These are phyloP conservation scores for Lagerstroemia speciosa DNA, from an alignment of 345 rosid genomes.

Conservation along the genomic window DNA sequence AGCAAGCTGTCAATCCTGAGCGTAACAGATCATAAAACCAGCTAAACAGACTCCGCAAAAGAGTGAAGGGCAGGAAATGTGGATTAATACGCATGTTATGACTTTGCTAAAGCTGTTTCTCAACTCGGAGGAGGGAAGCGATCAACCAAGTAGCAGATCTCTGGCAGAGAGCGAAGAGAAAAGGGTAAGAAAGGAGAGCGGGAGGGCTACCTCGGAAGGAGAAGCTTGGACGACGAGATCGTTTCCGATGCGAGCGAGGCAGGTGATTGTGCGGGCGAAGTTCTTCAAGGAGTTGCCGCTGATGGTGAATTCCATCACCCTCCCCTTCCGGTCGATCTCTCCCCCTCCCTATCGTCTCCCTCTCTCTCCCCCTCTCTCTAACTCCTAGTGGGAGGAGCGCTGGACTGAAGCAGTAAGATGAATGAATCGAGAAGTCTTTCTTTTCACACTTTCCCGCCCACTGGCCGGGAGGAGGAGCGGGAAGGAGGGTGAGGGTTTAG, in stretches of 20 bases:
- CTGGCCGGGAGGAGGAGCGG: too few species aligned
- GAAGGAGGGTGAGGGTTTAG: too few species aligned
- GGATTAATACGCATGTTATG: neutral
- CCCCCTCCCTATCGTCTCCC: too few species aligned
- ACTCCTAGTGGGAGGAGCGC: too few species aligned
- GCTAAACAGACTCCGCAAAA: neutral
- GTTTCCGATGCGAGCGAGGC: slow-evolving; percentile 74
- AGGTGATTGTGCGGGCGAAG: slow-evolving; percentile 61
- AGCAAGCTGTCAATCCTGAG: neutral
- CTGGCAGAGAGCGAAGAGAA: neutral
- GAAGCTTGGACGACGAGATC: slow-evolving; percentile 81
- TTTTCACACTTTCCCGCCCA: too few species aligned
- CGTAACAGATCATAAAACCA: neutral
- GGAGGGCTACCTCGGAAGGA: slow-evolving; percentile 46
- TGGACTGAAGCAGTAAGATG: too few species aligned
- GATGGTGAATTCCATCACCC: slow-evolving; percentile 59
- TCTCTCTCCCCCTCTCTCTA: neutral
- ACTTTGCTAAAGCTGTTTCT: neutral
- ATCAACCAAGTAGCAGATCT: neutral
- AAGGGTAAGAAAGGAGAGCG: neutral
- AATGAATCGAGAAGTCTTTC: too few species aligned
- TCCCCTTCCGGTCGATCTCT: neutral
- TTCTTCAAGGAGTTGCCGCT: slow-evolving; percentile 77
- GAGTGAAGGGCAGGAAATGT: neutral
- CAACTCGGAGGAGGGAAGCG: neutral